These are phyloP conservation scores for Trebouxia gelatinosa DNA, from an alignment of 163 green algal species.

Conservation along the genomic window DNA sequence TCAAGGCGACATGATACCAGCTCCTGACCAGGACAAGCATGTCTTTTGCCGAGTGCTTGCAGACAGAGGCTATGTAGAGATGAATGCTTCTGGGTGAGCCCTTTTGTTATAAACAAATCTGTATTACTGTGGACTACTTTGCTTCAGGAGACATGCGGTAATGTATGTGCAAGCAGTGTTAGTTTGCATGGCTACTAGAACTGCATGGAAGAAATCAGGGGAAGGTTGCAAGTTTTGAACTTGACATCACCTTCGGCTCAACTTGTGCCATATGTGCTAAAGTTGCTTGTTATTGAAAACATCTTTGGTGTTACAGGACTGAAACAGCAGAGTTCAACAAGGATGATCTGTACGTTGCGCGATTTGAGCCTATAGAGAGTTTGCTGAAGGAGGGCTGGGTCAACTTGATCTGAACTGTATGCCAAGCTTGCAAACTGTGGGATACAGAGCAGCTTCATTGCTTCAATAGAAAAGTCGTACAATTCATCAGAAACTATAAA, in stretches of 20 bases:
- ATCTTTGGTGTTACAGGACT: slow-evolving; percentile 32
- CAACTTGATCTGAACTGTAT: slow-evolving; percentile 55
- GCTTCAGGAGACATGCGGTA: too few relatives aligned
- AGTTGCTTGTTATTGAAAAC: not conserved
- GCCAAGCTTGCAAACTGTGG: too few relatives aligned
- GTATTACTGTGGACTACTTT: too few relatives aligned
- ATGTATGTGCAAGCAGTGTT: too few relatives aligned
- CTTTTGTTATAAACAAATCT: too few relatives aligned
- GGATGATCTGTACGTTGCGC: slow-evolving; percentile 58
- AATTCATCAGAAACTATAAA: too few relatives aligned
- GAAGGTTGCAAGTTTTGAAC: too few relatives aligned
- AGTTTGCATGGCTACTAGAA: too few relatives aligned
- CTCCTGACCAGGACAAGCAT: slow-evolving; percentile 52
- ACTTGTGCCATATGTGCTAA: not conserved
- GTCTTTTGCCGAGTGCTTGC: slow-evolving; percentile 57
- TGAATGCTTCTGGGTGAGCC: slow-evolving; percentile 52
- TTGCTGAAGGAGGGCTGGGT: slow-evolving; percentile 50
- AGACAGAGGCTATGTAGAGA: slow-evolving; percentile 49
- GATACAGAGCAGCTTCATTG: too few relatives aligned
- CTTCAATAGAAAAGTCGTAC: too few relatives aligned
- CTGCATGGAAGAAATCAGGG: too few relatives aligned
- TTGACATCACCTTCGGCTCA: too few relatives aligned
- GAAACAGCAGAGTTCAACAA: slow-evolving; percentile 50
- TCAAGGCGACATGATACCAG: slow-evolving; percentile 54
- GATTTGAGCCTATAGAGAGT: slow-evolving; percentile 43